Conservation (phyloP, 768 basidiomycete species). For the Cantharellus anzutake region DNA sequence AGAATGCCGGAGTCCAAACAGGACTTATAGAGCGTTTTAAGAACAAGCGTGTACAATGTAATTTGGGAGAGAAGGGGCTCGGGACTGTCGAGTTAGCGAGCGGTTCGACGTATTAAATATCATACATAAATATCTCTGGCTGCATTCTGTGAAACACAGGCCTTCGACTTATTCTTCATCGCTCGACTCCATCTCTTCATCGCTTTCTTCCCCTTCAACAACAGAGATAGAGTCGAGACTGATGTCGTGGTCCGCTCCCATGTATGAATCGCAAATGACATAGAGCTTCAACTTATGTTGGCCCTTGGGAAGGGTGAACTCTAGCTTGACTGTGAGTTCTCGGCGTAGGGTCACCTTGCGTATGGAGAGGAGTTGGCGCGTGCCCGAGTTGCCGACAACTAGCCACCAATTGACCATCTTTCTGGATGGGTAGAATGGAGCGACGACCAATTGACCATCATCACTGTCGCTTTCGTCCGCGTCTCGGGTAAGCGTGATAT, state of each 20-base stretch:
- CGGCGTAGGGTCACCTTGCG: conserved; percentile 67
- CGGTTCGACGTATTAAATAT: no score
- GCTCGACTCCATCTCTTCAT: conserved; percentile 40
- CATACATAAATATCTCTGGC: no score
- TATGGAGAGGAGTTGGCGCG: conserved; percentile 68
- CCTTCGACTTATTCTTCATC: conserved; percentile 1
- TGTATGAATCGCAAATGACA: conserved; percentile 83
- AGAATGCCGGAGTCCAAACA: no score
- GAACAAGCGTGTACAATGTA: no score
- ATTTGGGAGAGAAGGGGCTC: no score
- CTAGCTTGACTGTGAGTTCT: conserved; percentile 67
- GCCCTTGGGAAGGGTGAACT: conserved; percentile 77
- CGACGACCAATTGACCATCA: conserved; percentile 69
- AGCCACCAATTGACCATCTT: conserved; percentile 98
- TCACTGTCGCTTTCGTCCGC: conserved; percentile 53
- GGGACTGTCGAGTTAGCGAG: no score
- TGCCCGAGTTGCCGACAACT: conserved; percentile 69
- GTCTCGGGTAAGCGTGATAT: conserved; percentile 65
- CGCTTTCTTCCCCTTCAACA: conserved; percentile 78
- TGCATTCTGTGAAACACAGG: no score
- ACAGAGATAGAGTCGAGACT: conserved; percentile 66
- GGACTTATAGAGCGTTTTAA: no score
- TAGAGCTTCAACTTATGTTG: conserved; percentile 66
- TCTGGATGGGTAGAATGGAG: conserved; percentile 77
- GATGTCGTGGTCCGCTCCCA: conserved; percentile 86